Base-by-base conservation (phyloP, 768 basidiomycete species). In the Tremella yokohamensis region DNA sequence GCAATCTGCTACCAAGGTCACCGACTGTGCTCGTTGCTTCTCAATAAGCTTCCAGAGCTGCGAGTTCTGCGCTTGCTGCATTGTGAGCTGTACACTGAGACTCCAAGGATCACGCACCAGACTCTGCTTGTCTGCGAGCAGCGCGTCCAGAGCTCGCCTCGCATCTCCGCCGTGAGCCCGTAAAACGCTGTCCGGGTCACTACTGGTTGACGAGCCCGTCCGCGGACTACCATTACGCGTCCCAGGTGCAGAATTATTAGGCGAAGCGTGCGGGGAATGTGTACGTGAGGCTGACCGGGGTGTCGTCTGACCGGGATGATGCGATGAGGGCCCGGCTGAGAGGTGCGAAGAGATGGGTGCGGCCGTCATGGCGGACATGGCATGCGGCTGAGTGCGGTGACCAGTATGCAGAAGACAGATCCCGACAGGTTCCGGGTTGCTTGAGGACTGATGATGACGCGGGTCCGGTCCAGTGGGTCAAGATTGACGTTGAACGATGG, bases 41-140 rank as follows among this genome's bases (percentile, higher is more conserved):
- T 93, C 90, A 72, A 94, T 86, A 62, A 93, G 82, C 76, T 92
- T 93, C 92, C 92, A 94, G 19, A 94, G 84, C 78, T 93, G 90
- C 15, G 85, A 79, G 74, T 94, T 94, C 79, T 94, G 91, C 3
- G 84, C 77, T 11, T 87, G 67, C 65, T 65, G 42, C 20, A 18
- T 25, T 20, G n/a, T 22, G 22, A 22, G n/a, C 42, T 18, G 15
- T 45, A 6, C 42, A 18, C 15, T 3, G 26, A 9, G 37, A 34
- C 9, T 25, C 4, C 34, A 3, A 12, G 8, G 2, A 38, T 6
- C 7, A 60, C 74, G 56, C 45, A 74, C 74, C 24, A 92, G 83
- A 40, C 79, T 77, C 70, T 93, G 94, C 63, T 91, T 84, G 69
- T 97, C 92, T 15, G 81, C 81, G 24, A 94, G 80, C 8, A 85